A percentile compares a stretch with the other conserved stretches of the same genome.
Evolutionary conservation across 1,284 basidiomycete genomes (phyloP).

Genomic region (Dichomitus squalens): DNA sequence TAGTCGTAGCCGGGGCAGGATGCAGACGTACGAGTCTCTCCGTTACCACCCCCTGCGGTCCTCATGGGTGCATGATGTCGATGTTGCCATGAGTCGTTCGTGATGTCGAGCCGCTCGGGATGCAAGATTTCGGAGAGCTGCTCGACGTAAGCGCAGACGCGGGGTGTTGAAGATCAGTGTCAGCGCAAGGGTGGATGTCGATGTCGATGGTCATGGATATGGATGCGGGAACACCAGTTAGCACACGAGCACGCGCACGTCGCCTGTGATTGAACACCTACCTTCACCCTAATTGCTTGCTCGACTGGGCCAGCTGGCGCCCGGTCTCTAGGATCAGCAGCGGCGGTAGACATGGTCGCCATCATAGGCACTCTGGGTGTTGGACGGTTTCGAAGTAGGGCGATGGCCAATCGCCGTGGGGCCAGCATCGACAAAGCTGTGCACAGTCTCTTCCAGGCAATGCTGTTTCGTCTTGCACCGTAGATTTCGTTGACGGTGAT

Average conservation of each 20-base stretch:
- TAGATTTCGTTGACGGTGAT: not conserved
- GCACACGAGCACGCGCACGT: conserved; percentile 2
- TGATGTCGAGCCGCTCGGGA: conserved; percentile 61
- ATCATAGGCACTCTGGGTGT: conserved; percentile 18
- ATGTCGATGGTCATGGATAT: not conserved
- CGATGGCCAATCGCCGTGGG: conserved; percentile 23
- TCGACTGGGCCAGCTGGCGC: conserved; percentile 45
- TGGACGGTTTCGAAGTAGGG: conserved; percentile 25
- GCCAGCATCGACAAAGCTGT: conserved; percentile 25
- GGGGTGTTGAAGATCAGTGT: not conserved
- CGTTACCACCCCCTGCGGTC: conserved; percentile 58
- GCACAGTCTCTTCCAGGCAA: not conserved
- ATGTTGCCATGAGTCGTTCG: conserved; percentile 79
- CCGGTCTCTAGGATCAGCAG: conserved; percentile 13
- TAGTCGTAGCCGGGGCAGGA: conserved; percentile 13
- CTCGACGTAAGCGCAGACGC: not conserved
- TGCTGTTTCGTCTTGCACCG: not conserved
- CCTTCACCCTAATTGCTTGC: conserved; percentile 56
- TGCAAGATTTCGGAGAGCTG: conserved; percentile 60
- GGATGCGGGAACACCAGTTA: conserved; percentile 4
- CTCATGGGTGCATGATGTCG: conserved; percentile 78
- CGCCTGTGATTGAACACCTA: conserved; percentile 27
- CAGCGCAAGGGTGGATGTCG: not conserved
- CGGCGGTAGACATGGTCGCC: conserved; percentile 27
- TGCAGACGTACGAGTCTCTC: conserved; percentile 67